Evolutionary conservation across 768 basidiomycete genomes (phyloP).

Genomic region (Brasilioporus rufonigricans): DNA sequence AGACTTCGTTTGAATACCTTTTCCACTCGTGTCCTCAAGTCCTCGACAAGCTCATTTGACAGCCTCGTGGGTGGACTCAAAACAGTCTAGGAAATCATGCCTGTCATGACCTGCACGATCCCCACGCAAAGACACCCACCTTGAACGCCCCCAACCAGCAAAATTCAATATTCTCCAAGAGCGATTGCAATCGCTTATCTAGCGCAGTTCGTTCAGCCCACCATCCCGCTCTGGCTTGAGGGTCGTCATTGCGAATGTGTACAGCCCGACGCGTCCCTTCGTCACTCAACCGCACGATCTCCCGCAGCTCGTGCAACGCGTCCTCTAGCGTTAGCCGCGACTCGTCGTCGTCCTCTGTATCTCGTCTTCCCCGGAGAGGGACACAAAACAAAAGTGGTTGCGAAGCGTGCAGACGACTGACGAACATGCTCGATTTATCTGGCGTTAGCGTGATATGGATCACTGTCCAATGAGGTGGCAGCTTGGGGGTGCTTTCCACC

Average conservation of each 20-base stretch:
- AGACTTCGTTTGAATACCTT: slow-evolving; percentile 69
- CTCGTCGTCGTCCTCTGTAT: slow-evolving; percentile 69
- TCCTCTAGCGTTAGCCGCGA: slow-evolving; percentile 71
- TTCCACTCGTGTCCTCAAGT: slow-evolving; percentile 69
- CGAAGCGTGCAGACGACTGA: slow-evolving; percentile 68
- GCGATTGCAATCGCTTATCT: slow-evolving; percentile 70
- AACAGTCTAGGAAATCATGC: slow-evolving; percentile 46
- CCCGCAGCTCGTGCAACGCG: slow-evolving; percentile 68
- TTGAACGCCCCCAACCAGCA: slow-evolving; percentile 99
- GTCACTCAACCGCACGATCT: slow-evolving; percentile 81
- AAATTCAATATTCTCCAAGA: slow-evolving; percentile 87
- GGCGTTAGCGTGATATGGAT: slow-evolving; percentile 81
- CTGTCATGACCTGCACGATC: neutral
- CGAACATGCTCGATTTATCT: slow-evolving; percentile 78
- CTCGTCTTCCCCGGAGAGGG: slow-evolving; percentile 82
- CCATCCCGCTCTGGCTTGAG: slow-evolving; percentile 70
- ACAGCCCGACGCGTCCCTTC: slow-evolving; percentile 71
- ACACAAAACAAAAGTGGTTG: slow-evolving; percentile 82
- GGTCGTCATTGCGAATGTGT: slow-evolving; percentile 64
- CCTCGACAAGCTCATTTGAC: slow-evolving; percentile 45
- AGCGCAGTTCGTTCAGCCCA: slow-evolving; percentile 79
- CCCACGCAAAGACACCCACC: slow-evolving; percentile 43
- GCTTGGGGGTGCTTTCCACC: slow-evolving; percentile 39
- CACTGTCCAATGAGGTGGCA: slow-evolving; percentile 82
- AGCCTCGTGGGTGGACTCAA: slow-evolving; percentile 46